A percentile compares a stretch with the other conserved stretches of the same genome.
Evolutionary conservation across 176 grass and related monocot genomes (phyloP).

Genomic region (Pontederia paniculata): DNA sequence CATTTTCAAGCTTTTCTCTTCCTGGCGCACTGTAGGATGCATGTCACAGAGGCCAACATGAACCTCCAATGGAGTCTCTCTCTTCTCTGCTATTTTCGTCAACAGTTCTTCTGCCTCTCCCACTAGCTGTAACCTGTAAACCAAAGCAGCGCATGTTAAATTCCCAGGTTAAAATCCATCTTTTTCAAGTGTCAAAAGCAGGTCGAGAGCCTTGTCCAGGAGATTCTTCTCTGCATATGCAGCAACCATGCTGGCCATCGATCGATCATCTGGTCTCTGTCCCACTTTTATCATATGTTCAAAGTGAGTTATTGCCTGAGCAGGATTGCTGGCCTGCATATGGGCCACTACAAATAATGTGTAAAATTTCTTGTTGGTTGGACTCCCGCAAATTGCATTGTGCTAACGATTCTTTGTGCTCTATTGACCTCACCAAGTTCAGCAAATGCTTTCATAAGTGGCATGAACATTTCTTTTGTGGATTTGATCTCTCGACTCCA

Average conservation of each 20-base stretch:
- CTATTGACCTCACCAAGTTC: conserved; percentile 19
- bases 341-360: conserved; percentile 36
- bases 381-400: conserved; percentile 24
- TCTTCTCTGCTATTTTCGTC: conserved; percentile 36
- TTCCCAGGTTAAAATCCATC: conserved; percentile 46
- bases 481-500: conserved; percentile 27
- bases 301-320: conserved; percentile 23
- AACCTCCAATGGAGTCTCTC: conserved; percentile 47
- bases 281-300: conserved; percentile 35
- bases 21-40: conserved; percentile 16
- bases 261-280: conserved; percentile 51
- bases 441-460: conserved; percentile 38
- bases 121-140: conserved; percentile 50
- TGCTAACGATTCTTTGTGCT: conserved; percentile 1
- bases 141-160: conserved; percentile 39
- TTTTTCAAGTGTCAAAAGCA: conserved; percentile 67
- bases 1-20: conserved; percentile 44
- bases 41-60: conserved; percentile 53
- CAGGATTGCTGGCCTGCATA: conserved; percentile 20
- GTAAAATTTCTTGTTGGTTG: conserved; percentile 31
- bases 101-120: conserved; percentile 59
- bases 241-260: conserved; percentile 45
- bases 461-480: conserved; percentile 38
- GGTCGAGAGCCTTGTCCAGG: conserved; percentile 49
- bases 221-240: conserved; percentile 44